Evolutionary conservation across 2,329 filamentous ascomycete species (phyloP), one percentile per base, ranked within the genome.

Genomic region (Cytospora leucostoma): DNA sequence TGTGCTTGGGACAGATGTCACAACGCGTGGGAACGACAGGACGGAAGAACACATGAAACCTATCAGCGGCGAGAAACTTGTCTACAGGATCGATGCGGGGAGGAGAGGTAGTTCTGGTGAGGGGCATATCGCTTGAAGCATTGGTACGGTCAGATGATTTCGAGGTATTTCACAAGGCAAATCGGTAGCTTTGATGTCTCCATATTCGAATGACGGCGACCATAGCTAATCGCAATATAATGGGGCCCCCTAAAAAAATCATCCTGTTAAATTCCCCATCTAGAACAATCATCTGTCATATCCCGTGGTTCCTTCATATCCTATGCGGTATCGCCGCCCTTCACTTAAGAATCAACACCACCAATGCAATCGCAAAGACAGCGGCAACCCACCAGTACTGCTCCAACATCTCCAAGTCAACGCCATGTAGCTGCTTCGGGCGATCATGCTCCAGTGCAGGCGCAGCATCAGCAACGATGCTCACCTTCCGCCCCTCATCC

Each of bases 11-110:
- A 59, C 66, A 1, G 65, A 65, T 1, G 72, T 77, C 38, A 67
- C 67, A 1, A 67, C 66, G 15, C 69, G 73, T 11, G 53, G 57
- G n/a, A 59, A 21, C 2, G 50, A 61, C 8, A 70, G 71, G 2
- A 17, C 17, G 1, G 71, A 76, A 56, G 68, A 70, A 0, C 73
- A 72, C 57, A 78, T 79, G 75, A 70, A 66, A 1, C 75, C 77
- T 0, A 68, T 80, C 0, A 77, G 76, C 60, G 76, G 70, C 0
- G 77, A 80, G 68, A 80, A 79, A 67, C 56, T 78, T 11, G 72
- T 75, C 0, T 75, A 75, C 27, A 60, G n/a, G 19, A 40, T 68
- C 15, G 64, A 61, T 44, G 33, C 51, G 11, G 60, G 56, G 21
- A 49, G 60, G 37, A 56, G 52, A 40, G 56, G 47, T 10, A 63